Evolutionary conservation across 2,329 filamentous ascomycete genomes (phyloP).

Genomic region (Sclerotinia sclerotiorum): DNA sequence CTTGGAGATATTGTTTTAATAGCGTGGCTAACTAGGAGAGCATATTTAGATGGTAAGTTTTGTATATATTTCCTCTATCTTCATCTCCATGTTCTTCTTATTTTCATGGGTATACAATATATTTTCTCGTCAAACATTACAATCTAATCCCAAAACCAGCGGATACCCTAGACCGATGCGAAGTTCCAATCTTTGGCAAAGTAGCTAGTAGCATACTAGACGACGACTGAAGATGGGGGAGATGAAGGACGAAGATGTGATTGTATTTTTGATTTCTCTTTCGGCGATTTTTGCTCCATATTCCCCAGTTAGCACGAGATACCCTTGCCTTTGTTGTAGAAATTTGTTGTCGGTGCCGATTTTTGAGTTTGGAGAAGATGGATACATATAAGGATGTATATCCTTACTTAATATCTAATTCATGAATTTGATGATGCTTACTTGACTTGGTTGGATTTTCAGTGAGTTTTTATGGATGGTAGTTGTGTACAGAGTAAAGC

Average conservation of each 20-base stretch:
- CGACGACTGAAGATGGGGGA: slow-evolving; percentile 57
- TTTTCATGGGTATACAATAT: neutral
- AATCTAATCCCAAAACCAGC: slow-evolving; percentile 45
- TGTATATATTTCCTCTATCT: neutral
- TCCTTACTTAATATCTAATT: slow-evolving; percentile 8
- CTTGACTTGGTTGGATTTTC: neutral
- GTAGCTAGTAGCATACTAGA: slow-evolving; percentile 88
- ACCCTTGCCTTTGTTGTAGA: slow-evolving; percentile 11
- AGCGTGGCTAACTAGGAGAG: slow-evolving; percentile 70
- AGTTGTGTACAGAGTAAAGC: neutral
- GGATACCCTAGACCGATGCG: slow-evolving; percentile 56
- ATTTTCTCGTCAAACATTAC: neutral
- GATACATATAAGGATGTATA: neutral
- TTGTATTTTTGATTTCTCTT: neutral
- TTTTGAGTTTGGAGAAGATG: neutral
- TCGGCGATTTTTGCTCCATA: slow-evolving; percentile 7
- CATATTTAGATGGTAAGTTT: slow-evolving; percentile 72
- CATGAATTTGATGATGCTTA: neutral
- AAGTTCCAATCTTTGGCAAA: slow-evolving; percentile 82
- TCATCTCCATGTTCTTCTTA: neutral
- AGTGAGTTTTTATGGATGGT: neutral
- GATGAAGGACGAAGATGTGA: neutral
- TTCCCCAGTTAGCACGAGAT: slow-evolving; percentile 10
- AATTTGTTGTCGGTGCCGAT: neutral
- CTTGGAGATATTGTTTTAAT: slow-evolving; percentile 74